Evolutionary conservation across 2,329 filamentous ascomycete species (phyloP), one percentile per base, ranked within the genome.

Genomic region (Fusarium goolgardi): DNA sequence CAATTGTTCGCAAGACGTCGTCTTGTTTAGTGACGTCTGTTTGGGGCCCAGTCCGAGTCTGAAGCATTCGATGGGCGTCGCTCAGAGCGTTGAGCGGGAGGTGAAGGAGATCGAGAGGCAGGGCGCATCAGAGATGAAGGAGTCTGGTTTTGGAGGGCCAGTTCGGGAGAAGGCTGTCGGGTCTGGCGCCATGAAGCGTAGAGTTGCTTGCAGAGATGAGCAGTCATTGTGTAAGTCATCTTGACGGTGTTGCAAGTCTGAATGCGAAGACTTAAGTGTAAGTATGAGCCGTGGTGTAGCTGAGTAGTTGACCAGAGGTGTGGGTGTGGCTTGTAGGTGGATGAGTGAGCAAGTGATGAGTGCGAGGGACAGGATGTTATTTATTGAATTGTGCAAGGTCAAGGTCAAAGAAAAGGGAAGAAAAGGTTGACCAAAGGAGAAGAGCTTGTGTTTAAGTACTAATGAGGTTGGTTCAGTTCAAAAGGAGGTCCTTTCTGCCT

Each of bases 201-300:
- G 78, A 88, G 84, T 72, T 87, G 81, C 77, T 85, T 86, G 84
- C 84, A 86, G 76, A 88, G 78, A 71, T 88, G 86, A 71, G 85
- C 85, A 18, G 85, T 86, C 82, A 88, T 87, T 67, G 86, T 87
- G 79, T 88, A 86, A 37, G 86, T 87, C 86, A 88, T 88, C 40
- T 67, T 79, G 66, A 50, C 40, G 41, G 58, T 53, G 5, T 53
- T 59, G 31, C 7, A 37, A 50, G 44, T 58, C 18, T 44, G 31
- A 41, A 46, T 34, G 47, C 20, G 23, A 55, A 52, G 53, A 32
- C 25, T 41, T 45, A 34, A 34, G 32, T 51, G 44, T 50, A 16
- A 29, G 41, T 67, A 21, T 39, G 49, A 63, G 57, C 40, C 25
- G 39, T 32, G 34, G 56, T 62, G 43, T 18, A 58, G 25, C 41